Conservation (phyloP, 2,329 filamentous ascomycete genomes). For the Trichoderma atroviride region DNA sequence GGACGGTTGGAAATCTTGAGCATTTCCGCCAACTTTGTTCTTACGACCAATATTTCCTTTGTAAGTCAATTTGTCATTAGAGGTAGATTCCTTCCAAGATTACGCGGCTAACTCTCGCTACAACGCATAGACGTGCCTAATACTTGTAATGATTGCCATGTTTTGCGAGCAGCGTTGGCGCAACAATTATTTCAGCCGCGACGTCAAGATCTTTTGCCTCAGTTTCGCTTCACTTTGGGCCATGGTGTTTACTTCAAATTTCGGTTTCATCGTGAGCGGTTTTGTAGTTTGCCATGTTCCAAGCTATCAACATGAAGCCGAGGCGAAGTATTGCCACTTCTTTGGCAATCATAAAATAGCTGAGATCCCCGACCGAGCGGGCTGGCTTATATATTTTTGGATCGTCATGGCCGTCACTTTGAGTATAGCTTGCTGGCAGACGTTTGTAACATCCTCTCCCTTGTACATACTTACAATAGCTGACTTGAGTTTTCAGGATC, state of each 20-base stretch:
- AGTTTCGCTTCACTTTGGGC: background rate
- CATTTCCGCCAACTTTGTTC: background rate
- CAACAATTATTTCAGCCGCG: background rate
- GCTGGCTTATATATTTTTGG: background rate
- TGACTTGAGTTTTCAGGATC: background rate
- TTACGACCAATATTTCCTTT: background rate
- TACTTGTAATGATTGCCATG: background rate
- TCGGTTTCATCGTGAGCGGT: background rate
- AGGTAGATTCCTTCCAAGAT: background rate
- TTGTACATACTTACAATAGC: background rate
- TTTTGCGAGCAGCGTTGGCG: background rate
- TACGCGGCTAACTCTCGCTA: background rate
- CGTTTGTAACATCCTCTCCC: background rate
- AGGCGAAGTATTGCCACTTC: background rate
- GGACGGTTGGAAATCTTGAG: slow-evolving; percentile 23
- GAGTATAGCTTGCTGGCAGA: slow-evolving; percentile 1
- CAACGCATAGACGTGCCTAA: background rate
- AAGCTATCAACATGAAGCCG: background rate
- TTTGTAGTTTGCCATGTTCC: background rate
- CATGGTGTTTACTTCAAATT: background rate
- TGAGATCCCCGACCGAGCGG: background rate
- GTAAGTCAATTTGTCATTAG: background rate
- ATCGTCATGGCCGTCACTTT: background rate
- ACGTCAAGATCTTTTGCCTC: background rate
- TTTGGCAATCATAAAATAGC: slow-evolving; percentile 12